Base-by-base conservation (phyloP, 176 grass and related monocot species). In the Zizania latifolia region DNA sequence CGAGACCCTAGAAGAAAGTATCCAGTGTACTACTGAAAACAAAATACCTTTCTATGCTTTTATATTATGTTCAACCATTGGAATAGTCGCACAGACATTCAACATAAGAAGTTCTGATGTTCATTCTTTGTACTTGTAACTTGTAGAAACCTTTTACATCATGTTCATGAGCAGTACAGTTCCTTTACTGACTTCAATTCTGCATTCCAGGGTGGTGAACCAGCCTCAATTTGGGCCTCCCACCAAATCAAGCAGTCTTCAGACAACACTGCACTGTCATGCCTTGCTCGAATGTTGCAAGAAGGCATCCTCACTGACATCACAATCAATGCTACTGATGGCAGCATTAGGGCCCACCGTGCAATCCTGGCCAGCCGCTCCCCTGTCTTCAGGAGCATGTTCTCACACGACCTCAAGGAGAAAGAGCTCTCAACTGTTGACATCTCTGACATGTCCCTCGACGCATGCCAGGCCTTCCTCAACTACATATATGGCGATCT, bases 351-450 rank as follows among this genome's bases (percentile, higher is more conserved):
- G 3, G 95, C 95, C 1, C 95, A 99, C 76, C 91, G 91, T 2
- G 95, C 95, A 1, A 68, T 99, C 34, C 84, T 99, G 26, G 82
- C 92, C 0, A 58, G 87, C 21, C 77, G 89, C 1, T 99, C 95
- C 5, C 89, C 95, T 0, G 89, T 99, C 58, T 99, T 99, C 73
- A 34, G 87, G 48, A 90, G 91, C 86, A 99, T 99, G 95, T 99
- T 99, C 89, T 90, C 84, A 10, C 95, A 99, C 72, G 66, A 94
- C 76, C 89, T 99, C 44, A 82, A 76, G 78, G 95, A 99, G 85
- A 99, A 94, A 45, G 95, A 94, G 27, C 80, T 88, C 53, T 90
- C 95, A 34, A 78, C 87, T 0, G 75, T 99, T 6, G 70, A 94
- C 81, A 99, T 99, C 31, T 80, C 95, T 1, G 95, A 94, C 78